A percentile compares a stretch with the other conserved stretches of the same genome.
Conservation (phyloP, 805 yeast genomes). For the Barnettozyma wickerhamii region DNA sequence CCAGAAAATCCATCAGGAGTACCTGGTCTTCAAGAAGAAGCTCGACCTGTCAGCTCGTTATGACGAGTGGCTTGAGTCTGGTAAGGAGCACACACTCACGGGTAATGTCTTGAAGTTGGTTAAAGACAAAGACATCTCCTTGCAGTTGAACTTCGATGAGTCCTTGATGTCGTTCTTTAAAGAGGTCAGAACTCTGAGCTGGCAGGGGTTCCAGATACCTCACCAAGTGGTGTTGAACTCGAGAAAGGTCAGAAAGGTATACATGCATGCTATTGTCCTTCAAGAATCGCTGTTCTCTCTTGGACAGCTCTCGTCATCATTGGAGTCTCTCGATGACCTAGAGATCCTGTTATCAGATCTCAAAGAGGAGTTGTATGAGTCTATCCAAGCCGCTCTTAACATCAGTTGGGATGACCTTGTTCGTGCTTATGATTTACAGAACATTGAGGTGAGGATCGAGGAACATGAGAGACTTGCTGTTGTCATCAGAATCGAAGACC, state of each 20-base stretch:
- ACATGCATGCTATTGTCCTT: constrained; percentile 54
- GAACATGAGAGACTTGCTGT: constrained; percentile 32
- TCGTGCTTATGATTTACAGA: constrained; percentile 44
- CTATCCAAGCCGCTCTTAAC: constrained; percentile 32
- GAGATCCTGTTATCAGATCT: constrained; percentile 37
- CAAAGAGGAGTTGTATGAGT: constrained; percentile 28
- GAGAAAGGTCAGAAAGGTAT: constrained; percentile 43
- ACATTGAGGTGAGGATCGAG: constrained; percentile 25
- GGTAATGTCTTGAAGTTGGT: constrained; percentile 39
- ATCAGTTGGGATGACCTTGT: constrained; percentile 52
- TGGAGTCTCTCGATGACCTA: constrained; percentile 37
- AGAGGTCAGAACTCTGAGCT: constrained; percentile 48
- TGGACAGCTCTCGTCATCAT: constrained; percentile 24
- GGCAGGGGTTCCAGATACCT: constrained; percentile 56
- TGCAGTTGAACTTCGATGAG: constrained; percentile 50
- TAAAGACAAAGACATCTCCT: constrained; percentile 24
- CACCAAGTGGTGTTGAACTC: constrained; percentile 42
- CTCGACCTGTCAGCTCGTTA: constrained; percentile 40
- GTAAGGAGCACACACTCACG: constrained; percentile 20
- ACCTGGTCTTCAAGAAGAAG: constrained; percentile 39
- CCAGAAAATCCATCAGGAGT: constrained; percentile 49
- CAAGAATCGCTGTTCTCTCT: constrained; percentile 46
- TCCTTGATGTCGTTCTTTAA: constrained; percentile 39
- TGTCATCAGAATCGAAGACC: constrained; percentile 26
- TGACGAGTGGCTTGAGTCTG: constrained; percentile 44